phyloP scores from a whole-genome alignment of 1,284 basidiomycete species.

The Somion occarium region DNA sequence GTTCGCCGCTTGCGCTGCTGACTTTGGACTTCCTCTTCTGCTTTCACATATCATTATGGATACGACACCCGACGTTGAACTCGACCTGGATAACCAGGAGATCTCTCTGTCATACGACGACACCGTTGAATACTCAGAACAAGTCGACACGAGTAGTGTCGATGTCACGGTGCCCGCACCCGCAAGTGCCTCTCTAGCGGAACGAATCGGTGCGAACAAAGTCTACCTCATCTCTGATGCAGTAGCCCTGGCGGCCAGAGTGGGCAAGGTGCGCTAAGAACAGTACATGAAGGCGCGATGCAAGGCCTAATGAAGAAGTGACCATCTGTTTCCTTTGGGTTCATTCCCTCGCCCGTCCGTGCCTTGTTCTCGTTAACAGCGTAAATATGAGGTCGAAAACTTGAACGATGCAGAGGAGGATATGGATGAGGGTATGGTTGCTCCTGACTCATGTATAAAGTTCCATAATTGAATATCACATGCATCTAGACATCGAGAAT shows the following conservation, averaged over 20 bases:
- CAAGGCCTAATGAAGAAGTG: slow-evolving; percentile 46
- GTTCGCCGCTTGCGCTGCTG: too few relatives aligned
- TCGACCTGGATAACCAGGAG: slow-evolving; percentile 17
- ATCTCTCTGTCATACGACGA: slow-evolving; percentile 49
- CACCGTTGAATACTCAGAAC: slow-evolving; percentile 45
- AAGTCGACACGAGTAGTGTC: slow-evolving; percentile 20
- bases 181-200: slow-evolving; percentile 38
- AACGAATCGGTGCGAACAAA: slow-evolving; percentile 61
- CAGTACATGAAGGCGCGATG: slow-evolving; percentile 26
- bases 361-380: slow-evolving; percentile 27
- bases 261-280: slow-evolving; percentile 67
- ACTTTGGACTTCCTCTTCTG: background rate
- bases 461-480: slow-evolving; percentile 5
- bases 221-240: slow-evolving; percentile 69
- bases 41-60: slow-evolving; percentile 31
- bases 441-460: slow-evolving; percentile 5
- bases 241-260: slow-evolving; percentile 34
- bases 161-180: background rate
- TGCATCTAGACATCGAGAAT: slow-evolving; percentile 28
- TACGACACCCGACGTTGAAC: slow-evolving; percentile 20
- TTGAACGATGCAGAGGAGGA: slow-evolving; percentile 37
- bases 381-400: slow-evolving; percentile 43
- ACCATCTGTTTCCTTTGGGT: slow-evolving; percentile 17
- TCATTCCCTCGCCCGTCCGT: slow-evolving; percentile 1
- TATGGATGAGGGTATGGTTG: slow-evolving; percentile 37